Percentiles rank a stretch among this genome's conserved stretches.
Evolutionary conservation across 1,284 basidiomycete genomes (phyloP).

Genomic region (Cryptococcus hybrid): DNA sequence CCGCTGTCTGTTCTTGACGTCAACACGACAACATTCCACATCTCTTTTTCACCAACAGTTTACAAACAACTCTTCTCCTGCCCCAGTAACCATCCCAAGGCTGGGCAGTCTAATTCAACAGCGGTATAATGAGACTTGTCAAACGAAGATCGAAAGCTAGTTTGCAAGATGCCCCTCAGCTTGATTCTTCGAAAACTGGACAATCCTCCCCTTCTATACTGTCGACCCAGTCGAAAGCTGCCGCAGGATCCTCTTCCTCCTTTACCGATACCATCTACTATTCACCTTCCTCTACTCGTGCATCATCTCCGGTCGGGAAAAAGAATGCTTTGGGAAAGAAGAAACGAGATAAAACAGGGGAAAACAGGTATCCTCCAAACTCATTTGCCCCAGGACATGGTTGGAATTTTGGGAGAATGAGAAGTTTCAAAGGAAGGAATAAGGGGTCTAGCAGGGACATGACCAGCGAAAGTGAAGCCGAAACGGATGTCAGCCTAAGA

Average conservation of each 20-base stretch:
- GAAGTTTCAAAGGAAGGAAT: constrained; percentile 10
- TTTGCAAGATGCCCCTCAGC: neutral
- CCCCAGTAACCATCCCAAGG: too few species aligned
- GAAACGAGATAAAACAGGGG: neutral
- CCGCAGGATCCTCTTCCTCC: neutral
- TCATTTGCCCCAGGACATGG: constrained; percentile 1
- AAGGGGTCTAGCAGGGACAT: neutral
- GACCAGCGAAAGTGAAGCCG: neutral
- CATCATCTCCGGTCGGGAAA: neutral
- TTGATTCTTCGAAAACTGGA: neutral
- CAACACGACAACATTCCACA: too few species aligned
- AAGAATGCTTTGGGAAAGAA: neutral
- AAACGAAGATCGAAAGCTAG: neutral
- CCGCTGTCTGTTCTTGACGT: too few species aligned
- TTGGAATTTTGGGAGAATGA: constrained; percentile 15
- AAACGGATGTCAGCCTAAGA: neutral
- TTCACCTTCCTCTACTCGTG: neutral
- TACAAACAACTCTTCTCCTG: too few species aligned
- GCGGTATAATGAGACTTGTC: neutral
- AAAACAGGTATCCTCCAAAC: constrained; percentile 1
- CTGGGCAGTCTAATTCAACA: neutral
- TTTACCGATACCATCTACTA: neutral
- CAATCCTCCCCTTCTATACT: neutral
- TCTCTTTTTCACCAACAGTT: too few species aligned
- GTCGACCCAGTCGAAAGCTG: neutral